Evolutionary conservation across 768 basidiomycete genomes (phyloP), one percentile per base, ranked within the genome.

Genomic region (Suillus spraguei): DNA sequence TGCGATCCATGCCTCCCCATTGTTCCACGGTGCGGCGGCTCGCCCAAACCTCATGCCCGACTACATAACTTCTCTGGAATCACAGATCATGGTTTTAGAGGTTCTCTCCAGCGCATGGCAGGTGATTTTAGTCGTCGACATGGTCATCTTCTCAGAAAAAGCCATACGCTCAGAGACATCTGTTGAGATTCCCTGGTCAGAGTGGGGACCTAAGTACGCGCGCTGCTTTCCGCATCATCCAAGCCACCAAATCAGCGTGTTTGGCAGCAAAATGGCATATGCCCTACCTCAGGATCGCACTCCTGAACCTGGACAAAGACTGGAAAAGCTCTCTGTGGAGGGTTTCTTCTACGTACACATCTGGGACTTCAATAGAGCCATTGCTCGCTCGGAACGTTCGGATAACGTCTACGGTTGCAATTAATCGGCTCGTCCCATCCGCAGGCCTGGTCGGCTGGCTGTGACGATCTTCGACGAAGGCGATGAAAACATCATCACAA

Each of bases 221-320:
- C 7, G 53, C n/a, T 55, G 35, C 53, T 55, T 55, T 55, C 35
- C 53, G 35, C 53, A 55, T 36, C 53, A 55, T 22, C 35, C 35
- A 55, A 55, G 53, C 33, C 53, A 54, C 53, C 17, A 10, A 36
- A 55, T 55, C 53, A 55, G 35, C 10, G 53, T 54, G 6, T 54
- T 54, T 7, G 53, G 53, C 20, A 54, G 33, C n/a, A 54, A 54
- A 35, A 54, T 54, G 53, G 33, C 53, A 13, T 54, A 36, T 54
- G 53, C 53, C 22, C 35, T 55, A 7, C 53, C 53, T 55, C 53
- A 16, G 32, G n/a, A 22, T 55, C 8, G 14, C 22, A 14, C 54
- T 5, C 35, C 35, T 22, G n/a, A 35, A 55, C 54, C 54, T 22
- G 54, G 54, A 38, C 35, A 55, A 35, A 55, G 35, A 22, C 14